Evolutionary conservation across 192 early-diverging fungal genomes (phyloP).

Genomic region (Backusella mclennaniae): DNA sequence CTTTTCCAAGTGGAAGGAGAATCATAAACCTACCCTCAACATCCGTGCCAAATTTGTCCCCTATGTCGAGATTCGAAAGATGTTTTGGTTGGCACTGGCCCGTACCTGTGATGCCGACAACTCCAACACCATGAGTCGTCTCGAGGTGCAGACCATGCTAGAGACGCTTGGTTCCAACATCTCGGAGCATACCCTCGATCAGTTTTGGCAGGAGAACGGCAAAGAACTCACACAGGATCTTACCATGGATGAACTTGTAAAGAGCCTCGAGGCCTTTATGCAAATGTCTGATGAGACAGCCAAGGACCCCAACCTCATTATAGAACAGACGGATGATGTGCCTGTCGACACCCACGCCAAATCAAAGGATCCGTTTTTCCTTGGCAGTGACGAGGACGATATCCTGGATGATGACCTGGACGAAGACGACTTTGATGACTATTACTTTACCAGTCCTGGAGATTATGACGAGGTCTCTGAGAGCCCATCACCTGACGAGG

Average conservation of each 20-base stretch:
- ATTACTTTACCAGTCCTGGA: background rate
- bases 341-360: background rate
- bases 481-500: conserved; percentile 5
- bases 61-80: conserved; percentile 56
- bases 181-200: conserved; percentile 59
- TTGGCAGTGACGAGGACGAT: conserved; percentile 22
- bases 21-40: conserved; percentile 31
- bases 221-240: conserved; percentile 58
- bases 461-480: background rate
- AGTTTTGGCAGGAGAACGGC: conserved; percentile 48
- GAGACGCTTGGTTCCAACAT: conserved; percentile 68
- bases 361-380: background rate
- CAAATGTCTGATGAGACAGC: conserved; percentile 6
- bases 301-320: background rate
- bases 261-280: conserved; percentile 55
- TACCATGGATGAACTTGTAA: conserved; percentile 60
- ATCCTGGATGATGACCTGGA: conserved; percentile 26
- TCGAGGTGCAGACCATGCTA: conserved; percentile 69
- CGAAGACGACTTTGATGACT: conserved; percentile 6
- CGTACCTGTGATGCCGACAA: conserved; percentile 62
- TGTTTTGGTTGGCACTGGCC: conserved; percentile 71
- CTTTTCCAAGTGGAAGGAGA: conserved; percentile 36
- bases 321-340: conserved; percentile 8
- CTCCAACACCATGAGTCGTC: conserved; percentile 55
- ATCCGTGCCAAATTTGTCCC: conserved; percentile 67